These are phyloP conservation scores for Moniliophthora roreri DNA, from an alignment of 1,284 basidiomycete species.

Conservation along the genomic window DNA sequence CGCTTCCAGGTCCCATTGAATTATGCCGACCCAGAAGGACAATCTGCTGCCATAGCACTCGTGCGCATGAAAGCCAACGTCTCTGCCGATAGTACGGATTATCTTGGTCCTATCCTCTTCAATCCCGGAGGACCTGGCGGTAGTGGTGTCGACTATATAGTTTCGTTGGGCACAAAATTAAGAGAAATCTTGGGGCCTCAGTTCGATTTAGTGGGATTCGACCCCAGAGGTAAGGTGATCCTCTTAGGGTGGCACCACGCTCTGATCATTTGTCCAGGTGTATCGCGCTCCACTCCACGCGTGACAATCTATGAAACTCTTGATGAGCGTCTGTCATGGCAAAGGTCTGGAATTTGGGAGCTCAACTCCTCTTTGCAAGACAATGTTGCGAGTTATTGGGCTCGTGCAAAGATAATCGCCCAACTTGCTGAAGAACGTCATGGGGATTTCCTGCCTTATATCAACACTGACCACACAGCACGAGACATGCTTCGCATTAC, in stretches of 20 bases:
- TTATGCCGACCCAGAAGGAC: conserved; percentile 30
- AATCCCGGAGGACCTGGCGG: conserved; percentile 56
- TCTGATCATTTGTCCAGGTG: conserved; percentile 19
- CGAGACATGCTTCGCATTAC: conserved; percentile 51
- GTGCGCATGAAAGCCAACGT: conserved; percentile 28
- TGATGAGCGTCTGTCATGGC: neutral
- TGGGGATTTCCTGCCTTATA: conserved; percentile 32
- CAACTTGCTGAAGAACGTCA: conserved; percentile 30
- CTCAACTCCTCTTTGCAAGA: conserved; percentile 23
- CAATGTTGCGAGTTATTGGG: conserved; percentile 20
- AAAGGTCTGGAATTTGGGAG: conserved; percentile 1
- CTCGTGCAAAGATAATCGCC: conserved; percentile 28
- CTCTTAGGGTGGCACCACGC: neutral
- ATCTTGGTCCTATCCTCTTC: conserved; percentile 45
- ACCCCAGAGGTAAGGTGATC: conserved; percentile 34
- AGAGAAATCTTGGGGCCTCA: conserved; percentile 38
- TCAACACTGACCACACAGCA: conserved; percentile 45
- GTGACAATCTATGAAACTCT: conserved; percentile 30
- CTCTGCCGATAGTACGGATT: conserved; percentile 26
- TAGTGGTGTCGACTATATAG: conserved; percentile 39
- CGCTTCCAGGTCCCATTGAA: conserved; percentile 35
- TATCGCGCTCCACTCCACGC: conserved; percentile 32
- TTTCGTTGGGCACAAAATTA: conserved; percentile 27
- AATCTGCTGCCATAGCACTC: conserved; percentile 35
- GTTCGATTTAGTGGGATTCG: conserved; percentile 52